Conservation (phyloP, 2,329 filamentous ascomycete genomes). For the Microcyclospora tardicrescens region DNA sequence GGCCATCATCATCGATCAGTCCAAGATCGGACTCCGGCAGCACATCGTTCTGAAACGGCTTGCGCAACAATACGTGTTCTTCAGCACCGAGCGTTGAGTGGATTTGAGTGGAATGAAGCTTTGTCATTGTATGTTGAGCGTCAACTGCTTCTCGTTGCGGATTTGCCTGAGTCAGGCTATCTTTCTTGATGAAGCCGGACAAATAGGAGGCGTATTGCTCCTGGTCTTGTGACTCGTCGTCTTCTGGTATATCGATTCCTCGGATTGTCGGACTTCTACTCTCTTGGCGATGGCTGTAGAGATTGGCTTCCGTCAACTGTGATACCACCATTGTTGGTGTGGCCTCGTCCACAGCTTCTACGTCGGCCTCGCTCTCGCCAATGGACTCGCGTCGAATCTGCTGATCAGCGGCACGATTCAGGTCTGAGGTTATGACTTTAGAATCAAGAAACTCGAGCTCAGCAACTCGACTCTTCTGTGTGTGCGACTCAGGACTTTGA, state of each 20-base stretch:
- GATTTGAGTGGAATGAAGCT: constrained; percentile 1
- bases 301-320: constrained; percentile 20
- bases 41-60: too few species aligned
- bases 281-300: constrained; percentile 20
- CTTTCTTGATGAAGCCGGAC: neutral
- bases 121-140: neutral
- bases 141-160: neutral
- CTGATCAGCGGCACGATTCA: constrained; percentile 11
- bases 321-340: constrained; percentile 1
- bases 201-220: constrained; percentile 14
- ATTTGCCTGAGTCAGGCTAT: constrained; percentile 2
- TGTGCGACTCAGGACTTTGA: too few species aligned
- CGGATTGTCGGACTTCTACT: constrained; percentile 9
- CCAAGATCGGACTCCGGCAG: neutral
- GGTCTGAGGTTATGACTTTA: constrained; percentile 11
- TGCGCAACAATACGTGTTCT: too few species aligned
- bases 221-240: constrained; percentile 20
- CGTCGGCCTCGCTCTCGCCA: constrained; percentile 1
- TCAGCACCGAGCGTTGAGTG: too few species aligned
- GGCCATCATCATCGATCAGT: too few species aligned
- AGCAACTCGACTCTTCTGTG: too few species aligned
- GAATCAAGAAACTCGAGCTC: neutral
- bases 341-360: constrained; percentile 1
- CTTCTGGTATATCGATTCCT: constrained; percentile 17
- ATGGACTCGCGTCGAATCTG: constrained; percentile 9